A percentile compares a stretch with the other conserved stretches of the same genome.
These are phyloP conservation scores for Chamaecyparis obtusa DNA, from an alignment of 75 land plant genomes.

Conservation along the genomic window DNA sequence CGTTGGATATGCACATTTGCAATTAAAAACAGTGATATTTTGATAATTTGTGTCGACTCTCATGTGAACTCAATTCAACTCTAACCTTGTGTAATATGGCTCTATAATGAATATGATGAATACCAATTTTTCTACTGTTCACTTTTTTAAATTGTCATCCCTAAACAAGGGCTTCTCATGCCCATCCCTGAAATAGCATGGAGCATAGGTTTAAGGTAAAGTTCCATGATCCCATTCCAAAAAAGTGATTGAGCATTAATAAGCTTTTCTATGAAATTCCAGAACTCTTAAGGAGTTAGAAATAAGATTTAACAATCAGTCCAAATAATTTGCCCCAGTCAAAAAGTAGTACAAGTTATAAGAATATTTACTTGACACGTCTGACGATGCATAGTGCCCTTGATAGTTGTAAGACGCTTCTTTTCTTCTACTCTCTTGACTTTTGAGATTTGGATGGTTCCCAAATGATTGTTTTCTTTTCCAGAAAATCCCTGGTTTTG, in stretches of 20 bases:
- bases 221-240: not conserved
- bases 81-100: no score
- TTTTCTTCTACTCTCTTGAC: not conserved
- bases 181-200: no score
- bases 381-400: not conserved
- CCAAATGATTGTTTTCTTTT: slow-evolving; percentile 2
- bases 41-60: no score
- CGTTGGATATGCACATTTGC: no score
- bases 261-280: not conserved
- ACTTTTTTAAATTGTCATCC: no score
- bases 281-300: not conserved
- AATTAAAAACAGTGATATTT: no score
- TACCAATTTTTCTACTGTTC: no score
- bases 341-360: not conserved
- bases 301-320: not conserved
- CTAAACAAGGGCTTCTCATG: no score
- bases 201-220: not conserved
- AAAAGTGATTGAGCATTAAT: not conserved
- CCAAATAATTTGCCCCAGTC: not conserved
- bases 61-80: no score
- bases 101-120: no score
- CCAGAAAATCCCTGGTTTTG: not conserved
- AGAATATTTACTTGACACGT: not conserved
- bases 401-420: not conserved
- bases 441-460: not conserved